Evolutionary conservation across 305 asterid species (phyloP).

Genomic region (Fraxinus xanthoxyloides): DNA sequence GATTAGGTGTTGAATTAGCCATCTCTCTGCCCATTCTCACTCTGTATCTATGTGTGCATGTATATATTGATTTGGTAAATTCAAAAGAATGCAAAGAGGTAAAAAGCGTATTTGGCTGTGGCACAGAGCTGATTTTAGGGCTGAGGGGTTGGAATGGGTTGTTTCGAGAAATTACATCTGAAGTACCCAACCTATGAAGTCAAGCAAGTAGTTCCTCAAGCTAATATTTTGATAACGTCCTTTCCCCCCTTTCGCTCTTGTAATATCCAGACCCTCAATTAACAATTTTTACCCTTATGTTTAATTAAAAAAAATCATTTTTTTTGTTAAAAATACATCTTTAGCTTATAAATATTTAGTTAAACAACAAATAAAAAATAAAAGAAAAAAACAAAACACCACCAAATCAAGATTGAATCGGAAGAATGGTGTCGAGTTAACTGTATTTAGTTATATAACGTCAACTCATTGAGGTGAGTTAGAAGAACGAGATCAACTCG

Average conservation of each 20-base stretch:
- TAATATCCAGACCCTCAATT: background rate
- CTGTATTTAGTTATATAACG: background rate
- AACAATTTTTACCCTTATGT: too few relatives aligned
- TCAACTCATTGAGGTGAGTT: background rate
- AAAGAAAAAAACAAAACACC: background rate
- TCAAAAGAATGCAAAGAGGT: background rate
- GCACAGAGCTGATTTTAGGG: conserved; percentile 19
- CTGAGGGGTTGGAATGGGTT: background rate
- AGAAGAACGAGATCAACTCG: background rate
- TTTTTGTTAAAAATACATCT: background rate
- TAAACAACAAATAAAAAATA: background rate
- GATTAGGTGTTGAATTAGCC: conserved; percentile 29
- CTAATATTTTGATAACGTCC: background rate
- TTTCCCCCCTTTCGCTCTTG: background rate
- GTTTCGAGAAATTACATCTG: background rate
- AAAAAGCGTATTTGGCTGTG: background rate
- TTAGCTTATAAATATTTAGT: background rate
- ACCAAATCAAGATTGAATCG: background rate
- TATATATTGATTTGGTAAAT: background rate
- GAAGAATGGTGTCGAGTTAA: background rate
- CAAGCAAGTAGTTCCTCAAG: background rate
- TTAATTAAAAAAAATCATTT: too few relatives aligned
- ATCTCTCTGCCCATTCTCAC: conserved; percentile 59
- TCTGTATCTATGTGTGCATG: background rate
- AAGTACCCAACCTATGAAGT: background rate